A percentile compares a stretch with the other conserved stretches of the same genome.
Conservation (phyloP, 2,329 filamentous ascomycete species). For the Colletotrichum coccodes region DNA sequence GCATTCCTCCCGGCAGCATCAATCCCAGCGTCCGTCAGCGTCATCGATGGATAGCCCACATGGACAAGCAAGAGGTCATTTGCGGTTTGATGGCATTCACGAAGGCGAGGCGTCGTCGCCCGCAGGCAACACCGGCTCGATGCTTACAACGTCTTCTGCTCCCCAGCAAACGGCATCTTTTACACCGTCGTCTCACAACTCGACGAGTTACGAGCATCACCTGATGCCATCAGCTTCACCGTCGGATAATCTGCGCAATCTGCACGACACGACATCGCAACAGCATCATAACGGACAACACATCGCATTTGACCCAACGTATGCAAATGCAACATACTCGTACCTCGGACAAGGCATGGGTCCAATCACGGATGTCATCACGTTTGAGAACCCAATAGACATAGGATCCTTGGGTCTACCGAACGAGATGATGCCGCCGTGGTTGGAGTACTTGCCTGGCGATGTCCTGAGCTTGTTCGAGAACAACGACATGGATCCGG, state of each 20-base stretch:
- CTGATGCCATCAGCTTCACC: slow-evolving; percentile 52
- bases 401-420: slow-evolving; percentile 71
- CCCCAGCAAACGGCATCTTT: slow-evolving; percentile 41
- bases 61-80: slow-evolving; percentile 29
- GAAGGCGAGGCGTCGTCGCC: slow-evolving; percentile 46
- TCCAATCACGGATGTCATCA: slow-evolving; percentile 61
- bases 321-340: slow-evolving; percentile 23
- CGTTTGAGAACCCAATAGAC: slow-evolving; percentile 81
- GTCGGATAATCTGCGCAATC: slow-evolving; percentile 50
- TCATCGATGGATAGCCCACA: slow-evolving; percentile 27
- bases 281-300: slow-evolving; percentile 23
- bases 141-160: slow-evolving; percentile 36
- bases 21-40: slow-evolving; percentile 39
- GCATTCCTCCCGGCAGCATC: slow-evolving; percentile 49
- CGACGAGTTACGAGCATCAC: slow-evolving; percentile 54
- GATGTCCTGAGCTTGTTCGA: slow-evolving; percentile 71
- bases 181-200: slow-evolving; percentile 53
- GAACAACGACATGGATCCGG: slow-evolving; percentile 24
- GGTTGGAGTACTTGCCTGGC: slow-evolving; percentile 78
- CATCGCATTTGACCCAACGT: slow-evolving; percentile 13
- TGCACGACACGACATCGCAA: slow-evolving; percentile 45
- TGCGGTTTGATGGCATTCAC: slow-evolving; percentile 42
- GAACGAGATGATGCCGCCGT: slow-evolving; percentile 75
- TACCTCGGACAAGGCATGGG: slow-evolving; percentile 39
- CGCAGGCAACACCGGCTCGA: slow-evolving; percentile 35